phyloP scores from a whole-genome alignment of 441 rosid species.

The Metrosideros polymorpha region DNA sequence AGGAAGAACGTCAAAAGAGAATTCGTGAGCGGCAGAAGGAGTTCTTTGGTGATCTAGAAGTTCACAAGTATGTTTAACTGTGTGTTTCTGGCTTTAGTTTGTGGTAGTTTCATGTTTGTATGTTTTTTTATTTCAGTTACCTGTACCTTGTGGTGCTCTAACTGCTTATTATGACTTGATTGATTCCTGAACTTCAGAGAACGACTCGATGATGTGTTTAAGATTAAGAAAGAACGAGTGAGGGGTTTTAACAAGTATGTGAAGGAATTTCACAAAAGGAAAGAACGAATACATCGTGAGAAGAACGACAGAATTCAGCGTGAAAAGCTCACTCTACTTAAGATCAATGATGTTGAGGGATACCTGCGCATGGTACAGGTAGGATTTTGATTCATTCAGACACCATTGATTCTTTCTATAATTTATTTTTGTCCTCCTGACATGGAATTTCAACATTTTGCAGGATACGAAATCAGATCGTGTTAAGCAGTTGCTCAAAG shows the following conservation, averaged over 20 bases:
- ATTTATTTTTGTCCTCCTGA: conserved; percentile 1
- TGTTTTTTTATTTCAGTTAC: background rate
- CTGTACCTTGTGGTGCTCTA: background rate
- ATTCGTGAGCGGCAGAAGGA: conserved; percentile 97
- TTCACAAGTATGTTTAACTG: conserved; percentile 54
- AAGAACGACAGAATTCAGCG: conserved; percentile 94
- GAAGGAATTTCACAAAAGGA: conserved; percentile 87
- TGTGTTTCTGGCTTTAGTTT: background rate
- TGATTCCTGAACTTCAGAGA: conserved; percentile 46
- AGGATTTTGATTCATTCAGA: conserved; percentile 12
- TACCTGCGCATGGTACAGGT: conserved; percentile 98
- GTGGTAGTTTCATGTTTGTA: background rate
- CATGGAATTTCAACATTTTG: conserved; percentile 3
- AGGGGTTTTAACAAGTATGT: conserved; percentile 81
- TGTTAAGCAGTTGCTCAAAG: conserved; percentile 83
- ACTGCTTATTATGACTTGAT: conserved; percentile 8
- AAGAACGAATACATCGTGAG: conserved; percentile 93
- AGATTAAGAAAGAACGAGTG: conserved; percentile 85
- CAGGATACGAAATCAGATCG: conserved; percentile 98
- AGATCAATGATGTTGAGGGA: conserved; percentile 98
- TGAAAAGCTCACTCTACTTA: conserved; percentile 86
- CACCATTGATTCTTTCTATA: background rate
- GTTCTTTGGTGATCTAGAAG: conserved; percentile 88
- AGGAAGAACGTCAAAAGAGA: conserved; percentile 93
- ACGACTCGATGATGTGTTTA: conserved; percentile 75